phyloP scores from a whole-genome alignment of 768 basidiomycete genomes.

The Suillus plorans region DNA sequence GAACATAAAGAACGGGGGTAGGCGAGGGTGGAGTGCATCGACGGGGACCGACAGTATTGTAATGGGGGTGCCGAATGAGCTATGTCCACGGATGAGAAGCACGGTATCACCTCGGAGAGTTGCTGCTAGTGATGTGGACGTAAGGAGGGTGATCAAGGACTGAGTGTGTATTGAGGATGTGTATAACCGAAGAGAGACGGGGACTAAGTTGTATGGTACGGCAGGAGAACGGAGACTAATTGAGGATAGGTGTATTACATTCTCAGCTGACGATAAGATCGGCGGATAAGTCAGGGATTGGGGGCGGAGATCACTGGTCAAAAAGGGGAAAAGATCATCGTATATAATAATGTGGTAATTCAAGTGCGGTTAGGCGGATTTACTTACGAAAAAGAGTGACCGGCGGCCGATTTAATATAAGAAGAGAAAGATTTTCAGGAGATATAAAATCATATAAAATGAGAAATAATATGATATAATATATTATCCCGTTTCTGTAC shows the following conservation, averaged over 20 bases:
- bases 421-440: slow-evolving; percentile 19
- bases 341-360: slow-evolving; percentile 20
- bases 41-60: background rate
- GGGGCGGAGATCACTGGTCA: slow-evolving; percentile 13
- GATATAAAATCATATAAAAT: background rate
- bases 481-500: slow-evolving; percentile 3
- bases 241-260: slow-evolving; percentile 25
- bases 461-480: too few species aligned
- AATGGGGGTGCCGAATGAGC: slow-evolving; percentile 2
- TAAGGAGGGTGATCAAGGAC: too few species aligned
- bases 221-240: background rate
- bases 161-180: too few species aligned
- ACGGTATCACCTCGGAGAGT: slow-evolving; percentile 14
- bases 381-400: slow-evolving; percentile 13
- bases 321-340: slow-evolving; percentile 33
- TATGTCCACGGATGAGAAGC: slow-evolving; percentile 30
- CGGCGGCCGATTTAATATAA: slow-evolving; percentile 18
- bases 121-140: too few species aligned
- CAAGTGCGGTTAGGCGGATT: slow-evolving; percentile 12
- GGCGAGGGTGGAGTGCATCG: background rate
- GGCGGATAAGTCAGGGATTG: slow-evolving; percentile 33
- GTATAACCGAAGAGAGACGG: too few species aligned
- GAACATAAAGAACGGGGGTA: background rate
- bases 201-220: background rate
- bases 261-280: slow-evolving; percentile 31